Base-by-base conservation (phyloP, 1,284 basidiomycete species). In the Malassezia japonica region DNA sequence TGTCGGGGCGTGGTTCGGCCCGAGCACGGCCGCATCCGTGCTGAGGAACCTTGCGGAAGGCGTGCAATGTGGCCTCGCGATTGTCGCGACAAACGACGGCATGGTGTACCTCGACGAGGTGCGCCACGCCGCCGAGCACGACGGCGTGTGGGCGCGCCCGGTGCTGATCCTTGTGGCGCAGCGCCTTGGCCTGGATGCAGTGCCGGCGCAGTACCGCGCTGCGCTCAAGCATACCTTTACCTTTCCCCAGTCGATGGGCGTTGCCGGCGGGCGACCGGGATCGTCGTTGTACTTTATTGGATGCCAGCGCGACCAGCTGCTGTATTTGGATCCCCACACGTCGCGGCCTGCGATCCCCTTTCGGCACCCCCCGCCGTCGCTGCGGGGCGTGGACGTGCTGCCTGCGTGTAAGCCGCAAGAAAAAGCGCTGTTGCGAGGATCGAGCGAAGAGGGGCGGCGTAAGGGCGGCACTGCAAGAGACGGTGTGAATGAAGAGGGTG, bases 221-320 rank as follows among this genome's bases (percentile, higher is more conserved):
- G 83, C 85, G 21, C 82, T 98, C 75, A 95, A 94, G 79, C 78
- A 81, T 16, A 74, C 94, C 21, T 96, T 92, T 74, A 86, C 84
- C 0, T 88, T 91, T 74, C 90, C 91, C 0, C 92, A 95, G 75
- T 88, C 85, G 2, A 86, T 95, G 33, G 92, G 92, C 37, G 95
- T 96, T 55, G 88, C 91, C 0, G 92, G 92, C 38, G 92, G 92
- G 3, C 80, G 91, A 24, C 92, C 92, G 0, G 86, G 86, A 20
- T 92, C 88, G 0, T 95, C 89, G 0, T 96, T 95, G 74, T 98
- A 96, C 75, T 98, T 98, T 73, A 86, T 96, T 44, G 92, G 89
- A 12, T 81, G 83, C 0, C 92, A 96, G 70, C 85, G 83, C 28
- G 59, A 62, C 21, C 57, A 58, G 29, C 60, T 70, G 24, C 92